phyloP scores from a whole-genome alignment of 345 rosid species.

The Trapa incisa region DNA sequence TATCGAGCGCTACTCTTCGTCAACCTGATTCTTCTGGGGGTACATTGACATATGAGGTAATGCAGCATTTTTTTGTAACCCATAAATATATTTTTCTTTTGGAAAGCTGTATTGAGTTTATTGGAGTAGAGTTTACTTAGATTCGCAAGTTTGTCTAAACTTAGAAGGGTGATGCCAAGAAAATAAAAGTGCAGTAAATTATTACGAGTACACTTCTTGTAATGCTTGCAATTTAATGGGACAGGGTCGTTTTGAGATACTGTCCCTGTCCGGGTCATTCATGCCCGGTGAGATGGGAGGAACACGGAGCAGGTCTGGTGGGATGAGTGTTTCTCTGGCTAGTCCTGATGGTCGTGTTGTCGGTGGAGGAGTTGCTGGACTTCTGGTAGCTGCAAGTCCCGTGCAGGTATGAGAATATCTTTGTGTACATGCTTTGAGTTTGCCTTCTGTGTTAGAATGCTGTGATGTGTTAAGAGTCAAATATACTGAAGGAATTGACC shows the following conservation, averaged over 20 bases:
- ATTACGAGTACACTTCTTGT: not conserved
- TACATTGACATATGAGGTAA: slow-evolving; percentile 92
- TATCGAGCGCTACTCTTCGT: slow-evolving; percentile 87
- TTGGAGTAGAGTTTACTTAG: not conserved
- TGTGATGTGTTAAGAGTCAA: no score
- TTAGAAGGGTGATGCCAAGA: not conserved
- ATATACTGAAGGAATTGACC: no score
- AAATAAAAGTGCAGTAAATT: not conserved
- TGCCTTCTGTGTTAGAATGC: not conserved
- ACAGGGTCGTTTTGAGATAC: slow-evolving; percentile 94
- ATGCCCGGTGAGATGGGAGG: slow-evolving; percentile 86
- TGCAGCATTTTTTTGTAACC: slow-evolving; percentile 1
- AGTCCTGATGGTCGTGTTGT: slow-evolving; percentile 95
- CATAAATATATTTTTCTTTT: not conserved
- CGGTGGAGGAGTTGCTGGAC: slow-evolving; percentile 92
- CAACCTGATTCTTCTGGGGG: slow-evolving; percentile 99
- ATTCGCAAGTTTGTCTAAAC: not conserved
- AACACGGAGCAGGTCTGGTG: slow-evolving; percentile 84
- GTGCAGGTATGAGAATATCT: slow-evolving; percentile 47
- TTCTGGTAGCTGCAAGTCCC: slow-evolving; percentile 86
- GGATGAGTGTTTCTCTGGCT: slow-evolving; percentile 89
- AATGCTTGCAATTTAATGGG: slow-evolving; percentile 4
- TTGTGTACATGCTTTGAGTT: not conserved
- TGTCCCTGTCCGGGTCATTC: slow-evolving; percentile 92
- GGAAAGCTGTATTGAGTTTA: no score